Conservation (phyloP, 805 yeast genomes). For the Cyberlindnera amylophila region DNA sequence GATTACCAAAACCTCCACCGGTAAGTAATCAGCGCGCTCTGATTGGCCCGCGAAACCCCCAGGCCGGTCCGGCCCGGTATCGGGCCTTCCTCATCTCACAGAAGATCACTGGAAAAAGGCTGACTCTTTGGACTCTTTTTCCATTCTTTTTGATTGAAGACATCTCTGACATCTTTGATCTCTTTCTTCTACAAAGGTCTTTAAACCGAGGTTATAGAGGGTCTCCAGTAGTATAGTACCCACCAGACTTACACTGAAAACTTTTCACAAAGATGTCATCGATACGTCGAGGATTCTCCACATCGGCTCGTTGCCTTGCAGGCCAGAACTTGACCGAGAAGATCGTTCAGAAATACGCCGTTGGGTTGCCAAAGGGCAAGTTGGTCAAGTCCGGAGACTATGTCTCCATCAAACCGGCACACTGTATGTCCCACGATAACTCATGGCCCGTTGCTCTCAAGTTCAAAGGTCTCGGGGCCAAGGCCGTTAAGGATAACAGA, state of each 20-base stretch:
- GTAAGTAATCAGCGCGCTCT: constrained; percentile 6
- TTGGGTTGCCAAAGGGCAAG: constrained; percentile 74
- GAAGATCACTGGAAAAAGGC: not conserved
- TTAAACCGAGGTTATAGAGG: no score
- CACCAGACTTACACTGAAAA: not conserved
- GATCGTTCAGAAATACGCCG: constrained; percentile 90
- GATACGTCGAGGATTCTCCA: constrained; percentile 24
- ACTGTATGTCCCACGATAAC: constrained; percentile 99
- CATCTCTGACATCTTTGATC: not conserved
- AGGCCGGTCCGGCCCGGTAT: constrained; percentile 14
- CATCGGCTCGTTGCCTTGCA: constrained; percentile 12
- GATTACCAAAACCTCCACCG: not conserved
- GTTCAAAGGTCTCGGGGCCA: constrained; percentile 92
- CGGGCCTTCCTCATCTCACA: constrained; percentile 5
- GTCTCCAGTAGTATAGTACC: not conserved
- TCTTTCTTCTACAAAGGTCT: not conserved
- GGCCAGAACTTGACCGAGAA: constrained; percentile 90
- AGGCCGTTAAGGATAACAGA: constrained; percentile 71
- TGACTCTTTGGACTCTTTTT: constrained; percentile 1
- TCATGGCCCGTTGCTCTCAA: constrained; percentile 99
- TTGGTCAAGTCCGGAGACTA: constrained; percentile 86
- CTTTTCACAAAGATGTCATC: no score
- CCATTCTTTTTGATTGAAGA: not conserved
- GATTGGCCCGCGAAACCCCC: constrained; percentile 6
- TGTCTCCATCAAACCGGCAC: constrained; percentile 91